Evolutionary conservation across 192 early-diverging fungal species (phyloP), one percentile per base, ranked within the genome.

Genomic region (Backusella tuberculispora): DNA sequence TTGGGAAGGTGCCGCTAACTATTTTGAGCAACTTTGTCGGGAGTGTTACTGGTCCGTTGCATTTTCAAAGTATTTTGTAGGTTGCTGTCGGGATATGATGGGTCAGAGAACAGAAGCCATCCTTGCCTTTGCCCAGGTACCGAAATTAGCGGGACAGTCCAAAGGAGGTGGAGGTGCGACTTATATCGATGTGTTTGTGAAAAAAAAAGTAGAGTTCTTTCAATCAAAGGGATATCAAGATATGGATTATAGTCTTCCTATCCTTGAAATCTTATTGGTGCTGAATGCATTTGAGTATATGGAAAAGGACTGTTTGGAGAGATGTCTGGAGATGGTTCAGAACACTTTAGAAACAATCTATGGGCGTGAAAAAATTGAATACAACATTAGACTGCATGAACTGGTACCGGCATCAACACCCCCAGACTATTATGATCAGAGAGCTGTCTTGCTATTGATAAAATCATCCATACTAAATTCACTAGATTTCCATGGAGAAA

Each of bases 41-140:
- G 83, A 78, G 29, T 69, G 77, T 46, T 75, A 82, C 63, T 85
- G 83, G 85, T 85, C 83, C 15, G 78, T 75, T 6, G 85, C 78
- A 0, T 85, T 87, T 68, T 85, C 77, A 70, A 68, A 80, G 4
- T 87, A 87, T 56, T 84, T 83, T 72, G 75, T 78, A 29, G 85
- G 79, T 1, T 81, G 80, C 5, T 78, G 80, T 19, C 64, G 79
- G 5, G 83, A 83, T 24, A 84, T 83, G 46, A 77, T 80, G 5
- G 93, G 93, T 15, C 87, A 90, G 56, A 89, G 87, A 26, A 83
- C 84, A 60, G 91, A 93, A 74, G 92, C 93, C 1, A 86, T 94
- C 21, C 48, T 83, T 17, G 89, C 90, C 76, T 93, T 91, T 65
- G 78, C 74, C n/a, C 38, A 78, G 24, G 81, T 87, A 26, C 75